Conservation (phyloP, 768 basidiomycete genomes). For the Russula dissimulans region DNA sequence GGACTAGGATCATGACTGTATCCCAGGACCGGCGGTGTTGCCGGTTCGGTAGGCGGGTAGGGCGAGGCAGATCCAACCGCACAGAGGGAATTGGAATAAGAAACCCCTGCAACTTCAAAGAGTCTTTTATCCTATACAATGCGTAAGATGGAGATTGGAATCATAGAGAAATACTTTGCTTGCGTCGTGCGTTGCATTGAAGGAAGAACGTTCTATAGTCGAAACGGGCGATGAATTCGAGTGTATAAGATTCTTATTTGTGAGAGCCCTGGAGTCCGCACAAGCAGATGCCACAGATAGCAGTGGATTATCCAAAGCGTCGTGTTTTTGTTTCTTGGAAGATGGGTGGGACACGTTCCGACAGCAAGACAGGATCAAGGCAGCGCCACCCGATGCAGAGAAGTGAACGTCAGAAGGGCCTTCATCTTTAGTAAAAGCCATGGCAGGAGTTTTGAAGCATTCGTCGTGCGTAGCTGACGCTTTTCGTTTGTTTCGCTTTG, state of each 20-base stretch:
- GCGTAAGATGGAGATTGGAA: neutral
- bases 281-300: neutral
- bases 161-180: neutral
- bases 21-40: neutral
- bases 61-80: neutral
- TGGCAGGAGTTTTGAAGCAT: neutral
- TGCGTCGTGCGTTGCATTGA: neutral
- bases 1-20: neutral
- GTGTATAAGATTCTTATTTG: neutral
- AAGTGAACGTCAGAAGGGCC: neutral
- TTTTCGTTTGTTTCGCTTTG: constrained; percentile 4
- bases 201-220: no score
- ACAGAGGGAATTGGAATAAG: neutral
- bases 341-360: neutral
- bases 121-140: neutral
- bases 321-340: constrained; percentile 3
- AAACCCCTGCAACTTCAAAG: neutral
- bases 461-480: neutral
- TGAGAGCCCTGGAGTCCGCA: neutral
- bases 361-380: neutral
- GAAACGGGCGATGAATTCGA: neutral
- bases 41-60: constrained; percentile 7
- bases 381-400: constrained; percentile 3
- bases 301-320: neutral
- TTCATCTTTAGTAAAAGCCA: neutral